Evolutionary conservation across 345 rosid genomes (phyloP), one percentile per base, ranked within the genome.

Genomic region (Hypericum androsaemum): DNA sequence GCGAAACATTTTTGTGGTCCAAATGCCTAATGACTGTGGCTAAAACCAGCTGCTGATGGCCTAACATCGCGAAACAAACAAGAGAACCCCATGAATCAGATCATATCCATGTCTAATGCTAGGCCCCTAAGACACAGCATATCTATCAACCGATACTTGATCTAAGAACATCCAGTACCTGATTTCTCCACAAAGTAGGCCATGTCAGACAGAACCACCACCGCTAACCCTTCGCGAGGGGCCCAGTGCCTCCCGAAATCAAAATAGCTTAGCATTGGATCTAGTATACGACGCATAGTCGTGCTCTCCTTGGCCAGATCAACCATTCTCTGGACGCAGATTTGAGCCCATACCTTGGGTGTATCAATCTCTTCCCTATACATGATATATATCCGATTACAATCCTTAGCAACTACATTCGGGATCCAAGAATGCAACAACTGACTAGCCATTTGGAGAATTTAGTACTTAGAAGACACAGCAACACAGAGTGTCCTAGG

Each of bases 281-380:
- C 98, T 70, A 92, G 58, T 41, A 92, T 74, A 52, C 52, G 63
- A 56, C 98, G 86, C 74, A 85, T 71, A 39, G 95, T 83, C 58
- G 86, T 74, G 48, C 82, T 81, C 74, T 92, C 98, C 71, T 83
- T 80, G 58, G 90, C 94, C 54, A 92, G 64, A 61, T 92, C 97
- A 68, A 78, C 86, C 88, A 92, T 66, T 72, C 83, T 78, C 69
- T 92, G 98, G 44, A 92, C 66, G 66, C 98, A 88, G 57, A 92
- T 83, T 68, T 71, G 95, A 53, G 97, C 88, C 98, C 97, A 92
- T 51, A 83, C 76, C 66, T 77, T 85, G 10, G 97, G 94, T 47
- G 77, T 75, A 71, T 85, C 94, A n/a, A 62, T 58, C 80, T 88
- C 97, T 73, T 92, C 97, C 56, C 98, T 92, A 49, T 12, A 72